Percentiles rank a stretch among this genome's conserved stretches.
Evolutionary conservation across 345 rosid species (phyloP).

Genomic region (Passiflora organensis): DNA sequence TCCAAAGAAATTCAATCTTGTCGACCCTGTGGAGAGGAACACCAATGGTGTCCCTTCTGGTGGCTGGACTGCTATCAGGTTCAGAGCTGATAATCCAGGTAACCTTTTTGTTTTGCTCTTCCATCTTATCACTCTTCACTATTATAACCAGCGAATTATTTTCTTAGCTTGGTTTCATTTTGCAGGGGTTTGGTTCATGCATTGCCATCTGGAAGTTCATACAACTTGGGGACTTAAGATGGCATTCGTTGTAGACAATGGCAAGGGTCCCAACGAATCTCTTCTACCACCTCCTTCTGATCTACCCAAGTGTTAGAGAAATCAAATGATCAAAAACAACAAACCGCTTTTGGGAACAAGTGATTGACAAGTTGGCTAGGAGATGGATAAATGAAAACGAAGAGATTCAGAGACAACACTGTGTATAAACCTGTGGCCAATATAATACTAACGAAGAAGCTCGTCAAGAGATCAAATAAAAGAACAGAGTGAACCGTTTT

Average conservation of each 20-base stretch:
- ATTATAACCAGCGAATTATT: no score
- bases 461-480: no score
- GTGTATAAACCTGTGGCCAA: no score
- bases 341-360: no score
- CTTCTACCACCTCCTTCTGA: conserved; percentile 28
- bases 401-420: no score
- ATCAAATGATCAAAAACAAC: no score
- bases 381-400: no score
- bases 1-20: conserved; percentile 61
- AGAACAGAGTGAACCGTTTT: no score
- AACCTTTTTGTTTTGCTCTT: not conserved
- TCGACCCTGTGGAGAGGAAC: conserved; percentile 93
- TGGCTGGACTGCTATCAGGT: conserved; percentile 88
- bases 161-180: no score
- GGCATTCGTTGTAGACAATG: conserved; percentile 31
- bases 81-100: conserved; percentile 94
- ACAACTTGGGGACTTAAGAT: conserved; percentile 34
- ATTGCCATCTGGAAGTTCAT: conserved; percentile 29
- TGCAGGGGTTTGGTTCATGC: conserved; percentile 33
- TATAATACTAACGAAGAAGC: no score
- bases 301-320: conserved; percentile 20
- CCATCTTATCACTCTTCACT: no score
- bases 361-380: no score
- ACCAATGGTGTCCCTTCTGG: conserved; percentile 88
- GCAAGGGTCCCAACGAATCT: conserved; percentile 22